Base-by-base conservation (phyloP, 164 flowering plant genomes). In the Aristolochia contorta region DNA sequence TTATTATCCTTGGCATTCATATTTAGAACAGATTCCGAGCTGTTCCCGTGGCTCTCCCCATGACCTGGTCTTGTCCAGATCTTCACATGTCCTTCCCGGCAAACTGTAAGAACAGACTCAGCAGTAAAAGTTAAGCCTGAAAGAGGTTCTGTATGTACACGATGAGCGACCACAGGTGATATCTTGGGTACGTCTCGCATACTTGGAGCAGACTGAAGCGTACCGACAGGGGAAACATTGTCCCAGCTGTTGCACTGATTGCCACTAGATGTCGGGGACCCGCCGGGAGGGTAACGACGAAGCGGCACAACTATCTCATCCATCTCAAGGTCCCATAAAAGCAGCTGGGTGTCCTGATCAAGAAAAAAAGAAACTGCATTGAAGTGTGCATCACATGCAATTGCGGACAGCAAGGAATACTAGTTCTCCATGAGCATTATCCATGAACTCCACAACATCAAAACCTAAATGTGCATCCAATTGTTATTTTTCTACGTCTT, bases 251-350 rank as follows among this genome's bases (percentile, higher is more conserved):
- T 59, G 47, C 91, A 89, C 60, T 86, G 99, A 71, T 85, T 85
- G 60, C 95, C 99, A 2, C 93, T 84, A 53, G 70, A 86, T 13
- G 93, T 85, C 8, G 99, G 99, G 52, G 99, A 93, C 5, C 96
- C 97, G 60, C 96, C 95, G 33, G 89, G 86, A 45, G 90, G 79
- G 32, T 69, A 71, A 45, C 97, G 82, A 3, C 97, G 94, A 32
- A 91, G 62, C 2, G 99, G 99, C 27, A 88, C 96, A 16, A 91
- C 96, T 59, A 94, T 82, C 70, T 94, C 99, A 64, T 94, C 97
- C 91, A 82, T 80, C 71, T 79, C 86, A 45, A 94, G 71, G 77
- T 91, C 99, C 99, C 99, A 94, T 14, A 94, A 63, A 54, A 94
- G 87, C 76, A 94, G 72, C 57, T 79, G 93, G 27, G 99, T 88